phyloP scores from a whole-genome alignment of 345 rosid genomes.

The Murraya paniculata region DNA sequence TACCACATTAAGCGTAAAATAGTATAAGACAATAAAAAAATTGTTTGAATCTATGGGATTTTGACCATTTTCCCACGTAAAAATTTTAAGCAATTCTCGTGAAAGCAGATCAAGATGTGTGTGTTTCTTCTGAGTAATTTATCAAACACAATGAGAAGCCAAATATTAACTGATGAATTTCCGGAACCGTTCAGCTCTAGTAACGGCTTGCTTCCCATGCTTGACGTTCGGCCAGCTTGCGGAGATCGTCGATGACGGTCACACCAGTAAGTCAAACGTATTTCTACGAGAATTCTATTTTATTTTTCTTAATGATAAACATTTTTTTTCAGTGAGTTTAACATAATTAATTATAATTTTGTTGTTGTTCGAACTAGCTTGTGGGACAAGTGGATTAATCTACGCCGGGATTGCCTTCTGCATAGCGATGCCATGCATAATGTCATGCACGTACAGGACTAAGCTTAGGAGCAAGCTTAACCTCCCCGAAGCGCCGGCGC shows the following conservation, averaged over 20 bases:
- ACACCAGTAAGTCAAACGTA: slow-evolving; percentile 26
- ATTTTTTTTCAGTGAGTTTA: neutral
- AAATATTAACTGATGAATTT: neutral
- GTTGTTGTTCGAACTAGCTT: slow-evolving; percentile 30
- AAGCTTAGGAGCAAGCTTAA: slow-evolving; percentile 61
- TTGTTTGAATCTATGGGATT: too few relatives aligned
- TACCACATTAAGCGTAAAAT: too few relatives aligned
- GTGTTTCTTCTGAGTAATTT: neutral
- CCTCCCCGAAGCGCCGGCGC: slow-evolving; percentile 55
- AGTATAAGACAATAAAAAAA: too few relatives aligned
- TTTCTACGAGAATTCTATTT: neutral
- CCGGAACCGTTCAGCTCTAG: slow-evolving; percentile 39
- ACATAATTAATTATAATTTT: neutral
- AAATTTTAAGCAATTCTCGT: too few relatives aligned
- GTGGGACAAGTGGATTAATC: slow-evolving; percentile 45
- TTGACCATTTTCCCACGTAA: too few relatives aligned
- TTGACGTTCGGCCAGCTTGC: slow-evolving; percentile 61
- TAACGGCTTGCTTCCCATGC: slow-evolving; percentile 48
- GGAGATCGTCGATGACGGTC: slow-evolving; percentile 60
- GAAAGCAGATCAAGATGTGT: too few relatives aligned
- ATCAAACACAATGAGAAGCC: neutral
- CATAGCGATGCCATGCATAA: slow-evolving; percentile 48
- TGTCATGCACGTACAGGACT: slow-evolving; percentile 61
- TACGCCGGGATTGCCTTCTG: slow-evolving; percentile 35
- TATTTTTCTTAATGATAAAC: neutral